Evolutionary conservation across 192 early-diverging fungal species (phyloP).

Genomic region (Dissophora ornata): DNA sequence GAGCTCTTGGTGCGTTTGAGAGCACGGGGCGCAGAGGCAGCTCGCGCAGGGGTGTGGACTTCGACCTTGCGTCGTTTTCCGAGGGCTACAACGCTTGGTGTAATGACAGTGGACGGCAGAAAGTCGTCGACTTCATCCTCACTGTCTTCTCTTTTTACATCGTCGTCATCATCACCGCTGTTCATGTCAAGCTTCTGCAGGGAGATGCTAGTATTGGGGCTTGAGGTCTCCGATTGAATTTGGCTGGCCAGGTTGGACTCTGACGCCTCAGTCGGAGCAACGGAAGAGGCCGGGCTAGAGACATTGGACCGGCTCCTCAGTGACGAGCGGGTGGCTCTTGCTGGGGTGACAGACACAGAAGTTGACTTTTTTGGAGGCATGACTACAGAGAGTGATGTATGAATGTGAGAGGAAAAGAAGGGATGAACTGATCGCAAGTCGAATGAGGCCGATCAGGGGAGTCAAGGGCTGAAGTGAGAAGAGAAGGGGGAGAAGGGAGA

Average conservation of each 20-base stretch:
- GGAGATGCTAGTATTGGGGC: constrained; percentile 35
- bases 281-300: neutral
- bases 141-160: neutral
- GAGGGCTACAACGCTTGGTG: constrained; percentile 25
- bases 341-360: neutral
- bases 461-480: neutral
- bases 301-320: constrained; percentile 9
- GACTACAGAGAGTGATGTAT: neutral
- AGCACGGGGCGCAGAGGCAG: neutral
- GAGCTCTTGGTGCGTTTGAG: constrained; percentile 39
- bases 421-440: neutral
- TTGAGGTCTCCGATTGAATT: constrained; percentile 23
- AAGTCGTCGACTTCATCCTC: constrained; percentile 32
- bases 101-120: constrained; percentile 24
- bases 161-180: constrained; percentile 16
- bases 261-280: neutral
- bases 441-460: neutral
- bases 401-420: neutral
- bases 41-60: neutral
- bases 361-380: constrained; percentile 51
- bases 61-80: constrained; percentile 37
- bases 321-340: constrained; percentile 16
- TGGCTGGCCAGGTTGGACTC: constrained; percentile 19
- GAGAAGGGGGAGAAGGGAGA: constrained; percentile 1
- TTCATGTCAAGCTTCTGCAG: constrained; percentile 14